Evolutionary conservation across 2,329 filamentous ascomycete genomes (phyloP).

Genomic region (Beauveria bassiana): DNA sequence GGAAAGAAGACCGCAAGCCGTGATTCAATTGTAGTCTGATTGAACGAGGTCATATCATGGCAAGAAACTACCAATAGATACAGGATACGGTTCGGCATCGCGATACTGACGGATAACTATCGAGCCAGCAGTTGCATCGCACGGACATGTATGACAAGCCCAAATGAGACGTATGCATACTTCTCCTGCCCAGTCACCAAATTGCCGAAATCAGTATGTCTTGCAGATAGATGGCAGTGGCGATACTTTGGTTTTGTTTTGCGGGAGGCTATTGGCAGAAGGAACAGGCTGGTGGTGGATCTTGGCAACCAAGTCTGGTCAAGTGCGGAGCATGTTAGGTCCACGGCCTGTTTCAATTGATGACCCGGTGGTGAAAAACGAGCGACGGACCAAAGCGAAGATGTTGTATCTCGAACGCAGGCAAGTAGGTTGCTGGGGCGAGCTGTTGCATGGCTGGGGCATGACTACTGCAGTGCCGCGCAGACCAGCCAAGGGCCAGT

Average conservation of each 20-base stretch:
- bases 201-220: background rate
- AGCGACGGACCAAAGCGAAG: background rate
- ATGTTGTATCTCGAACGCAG: background rate
- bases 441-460: background rate
- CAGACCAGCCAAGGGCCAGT: background rate
- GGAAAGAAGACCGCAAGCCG: background rate
- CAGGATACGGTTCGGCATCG: background rate
- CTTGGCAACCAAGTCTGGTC: background rate
- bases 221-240: background rate
- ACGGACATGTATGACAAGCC: background rate
- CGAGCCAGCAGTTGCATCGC: background rate
- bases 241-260: background rate
- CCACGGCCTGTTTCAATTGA: background rate
- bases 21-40: background rate
- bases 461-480: background rate
- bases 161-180: background rate
- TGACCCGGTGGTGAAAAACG: background rate
- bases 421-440: background rate
- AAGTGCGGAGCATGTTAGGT: background rate
- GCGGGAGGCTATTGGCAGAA: background rate
- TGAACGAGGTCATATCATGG: background rate
- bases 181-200: background rate
- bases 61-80: background rate
- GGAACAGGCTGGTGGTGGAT: background rate
- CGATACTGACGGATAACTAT: background rate